Conservation (phyloP, 179 eudicot species). For the Carnegiea gigantea region DNA sequence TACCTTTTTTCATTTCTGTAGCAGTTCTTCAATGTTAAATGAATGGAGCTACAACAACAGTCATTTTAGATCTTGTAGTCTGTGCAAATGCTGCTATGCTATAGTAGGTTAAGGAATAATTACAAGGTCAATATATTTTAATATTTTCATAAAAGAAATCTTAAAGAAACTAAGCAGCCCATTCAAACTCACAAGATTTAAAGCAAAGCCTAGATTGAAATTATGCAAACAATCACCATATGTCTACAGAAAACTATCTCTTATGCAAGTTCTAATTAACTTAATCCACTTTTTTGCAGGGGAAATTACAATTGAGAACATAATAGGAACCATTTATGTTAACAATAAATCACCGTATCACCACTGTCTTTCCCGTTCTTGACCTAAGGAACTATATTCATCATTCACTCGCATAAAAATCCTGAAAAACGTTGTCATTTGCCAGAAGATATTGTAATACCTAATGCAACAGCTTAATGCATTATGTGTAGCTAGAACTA, state of each 20-base stretch:
- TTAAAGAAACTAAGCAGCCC: background rate
- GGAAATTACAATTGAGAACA: background rate
- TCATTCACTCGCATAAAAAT: too few species aligned
- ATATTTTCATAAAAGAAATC: too few species aligned
- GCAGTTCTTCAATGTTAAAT: conserved; percentile 48
- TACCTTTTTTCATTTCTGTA: conserved; percentile 81
- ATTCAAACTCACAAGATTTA: background rate
- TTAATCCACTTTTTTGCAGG: too few species aligned
- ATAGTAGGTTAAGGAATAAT: conserved; percentile 49
- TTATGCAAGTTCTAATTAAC: background rate
- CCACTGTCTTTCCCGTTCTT: background rate
- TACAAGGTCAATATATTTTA: background rate
- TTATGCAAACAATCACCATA: background rate
- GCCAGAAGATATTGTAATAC: too few species aligned
- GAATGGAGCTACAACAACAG: conserved; percentile 77
- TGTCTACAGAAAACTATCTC: background rate
- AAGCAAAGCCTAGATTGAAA: background rate
- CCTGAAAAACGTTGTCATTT: too few species aligned
- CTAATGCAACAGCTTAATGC: too few species aligned
- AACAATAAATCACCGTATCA: background rate
- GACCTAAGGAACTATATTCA: background rate
- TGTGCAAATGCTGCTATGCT: conserved; percentile 63
- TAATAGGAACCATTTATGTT: background rate
- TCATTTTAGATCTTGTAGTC: conserved; percentile 56
- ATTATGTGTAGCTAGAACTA: too few species aligned